Percentiles rank a stretch among this genome's conserved stretches.
These are phyloP conservation scores for Penicillium glabrum DNA, from an alignment of 2,329 filamentous ascomycete species.

Conservation along the genomic window DNA sequence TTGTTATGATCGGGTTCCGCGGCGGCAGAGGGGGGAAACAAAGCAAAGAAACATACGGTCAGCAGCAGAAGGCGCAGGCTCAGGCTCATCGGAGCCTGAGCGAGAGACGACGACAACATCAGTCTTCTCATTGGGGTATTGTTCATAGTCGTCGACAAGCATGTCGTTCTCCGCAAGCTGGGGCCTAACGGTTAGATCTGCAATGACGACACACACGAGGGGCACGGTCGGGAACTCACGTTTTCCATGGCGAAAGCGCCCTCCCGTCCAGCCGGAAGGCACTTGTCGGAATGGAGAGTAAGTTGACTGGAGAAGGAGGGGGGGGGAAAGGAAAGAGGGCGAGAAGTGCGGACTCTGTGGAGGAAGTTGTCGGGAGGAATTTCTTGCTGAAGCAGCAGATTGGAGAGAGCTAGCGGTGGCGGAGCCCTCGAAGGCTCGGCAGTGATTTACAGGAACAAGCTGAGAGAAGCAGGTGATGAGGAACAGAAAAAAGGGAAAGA, in stretches of 20 bases:
- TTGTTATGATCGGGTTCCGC: neutral
- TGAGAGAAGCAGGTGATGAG: neutral
- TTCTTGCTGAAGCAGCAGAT: conserved; percentile 21
- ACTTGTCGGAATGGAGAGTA: conserved; percentile 22
- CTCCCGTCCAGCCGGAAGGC: conserved; percentile 29
- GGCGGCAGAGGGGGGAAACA: conserved; percentile 9
- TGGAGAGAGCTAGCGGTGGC: conserved; percentile 28
- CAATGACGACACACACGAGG: conserved; percentile 33
- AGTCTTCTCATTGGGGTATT: conserved; percentile 62
- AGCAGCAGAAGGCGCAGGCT: conserved; percentile 58
- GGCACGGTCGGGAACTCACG: conserved; percentile 36
- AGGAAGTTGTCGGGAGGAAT: conserved; percentile 19
- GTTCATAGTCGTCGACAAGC: conserved; percentile 58
- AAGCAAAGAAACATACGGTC: conserved; percentile 48
- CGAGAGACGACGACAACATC: conserved; percentile 63
- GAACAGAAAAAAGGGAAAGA: neutral
- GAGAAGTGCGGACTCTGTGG: conserved; percentile 7
- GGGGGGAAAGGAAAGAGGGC: conserved; percentile 6
- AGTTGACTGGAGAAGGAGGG: conserved; percentile 1
- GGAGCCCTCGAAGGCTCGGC: conserved; percentile 25
- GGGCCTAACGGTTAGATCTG: conserved; percentile 18
- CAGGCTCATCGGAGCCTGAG: conserved; percentile 58
- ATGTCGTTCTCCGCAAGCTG: conserved; percentile 61
- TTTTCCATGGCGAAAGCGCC: conserved; percentile 47
- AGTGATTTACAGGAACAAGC: neutral